Percentiles rank a stretch among this genome's conserved stretches.
Conservation (phyloP, 73 alveolate genomes). For the Uronychia setigera region DNA sequence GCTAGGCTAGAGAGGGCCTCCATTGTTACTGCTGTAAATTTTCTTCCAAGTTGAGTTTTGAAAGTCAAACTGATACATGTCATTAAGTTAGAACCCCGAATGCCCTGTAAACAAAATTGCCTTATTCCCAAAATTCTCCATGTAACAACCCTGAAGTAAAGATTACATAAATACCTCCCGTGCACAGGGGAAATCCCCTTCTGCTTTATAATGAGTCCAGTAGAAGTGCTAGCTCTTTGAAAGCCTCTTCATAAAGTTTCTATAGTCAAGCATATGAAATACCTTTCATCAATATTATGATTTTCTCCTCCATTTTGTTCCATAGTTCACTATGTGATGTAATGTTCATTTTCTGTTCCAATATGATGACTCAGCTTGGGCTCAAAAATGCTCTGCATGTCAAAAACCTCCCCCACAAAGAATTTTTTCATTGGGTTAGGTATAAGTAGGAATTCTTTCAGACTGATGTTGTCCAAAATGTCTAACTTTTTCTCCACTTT, state of each 20-base stretch:
- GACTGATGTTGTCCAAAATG: background rate
- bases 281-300: too few relatives aligned
- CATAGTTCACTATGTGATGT: too few relatives aligned
- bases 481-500: background rate
- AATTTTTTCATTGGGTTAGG: background rate
- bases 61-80: background rate
- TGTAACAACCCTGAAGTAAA: too few relatives aligned
- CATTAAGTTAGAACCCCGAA: background rate
- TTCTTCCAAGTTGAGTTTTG: background rate
- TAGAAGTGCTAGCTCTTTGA: too few relatives aligned
- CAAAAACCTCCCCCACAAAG: slow-evolving; percentile 1
- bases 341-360: too few relatives aligned
- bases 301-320: too few relatives aligned
- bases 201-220: too few relatives aligned
- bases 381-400: background rate
- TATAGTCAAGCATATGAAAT: too few relatives aligned
- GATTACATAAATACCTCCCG: too few relatives aligned
- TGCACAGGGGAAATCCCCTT: too few relatives aligned
- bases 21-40: background rate
- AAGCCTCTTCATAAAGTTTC: too few relatives aligned
- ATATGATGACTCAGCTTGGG: background rate
- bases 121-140: background rate
- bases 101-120: background rate
- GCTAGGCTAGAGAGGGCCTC: background rate
- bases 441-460: background rate